Conservation (phyloP, 805 yeast species). For the Lachancea waltii region DNA sequence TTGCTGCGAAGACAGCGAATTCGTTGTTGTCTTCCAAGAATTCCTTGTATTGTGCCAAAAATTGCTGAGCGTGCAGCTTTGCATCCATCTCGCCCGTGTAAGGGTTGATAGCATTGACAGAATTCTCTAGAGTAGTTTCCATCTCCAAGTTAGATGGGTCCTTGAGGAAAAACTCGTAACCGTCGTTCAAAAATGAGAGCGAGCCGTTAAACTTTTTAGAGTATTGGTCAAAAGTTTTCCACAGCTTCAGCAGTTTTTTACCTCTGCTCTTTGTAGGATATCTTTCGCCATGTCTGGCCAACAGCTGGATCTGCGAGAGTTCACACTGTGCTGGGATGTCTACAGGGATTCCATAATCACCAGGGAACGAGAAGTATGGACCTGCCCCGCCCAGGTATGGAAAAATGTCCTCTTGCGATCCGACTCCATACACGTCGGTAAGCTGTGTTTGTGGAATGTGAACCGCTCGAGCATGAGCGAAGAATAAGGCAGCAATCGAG, state of each 20-base stretch:
- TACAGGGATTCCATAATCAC: conserved; percentile 49
- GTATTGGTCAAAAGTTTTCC: conserved; percentile 16
- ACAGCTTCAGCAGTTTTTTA: conserved; percentile 31
- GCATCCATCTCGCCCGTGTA: conserved; percentile 45
- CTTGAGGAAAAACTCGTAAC: conserved; percentile 42
- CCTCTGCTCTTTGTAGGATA: conserved; percentile 47
- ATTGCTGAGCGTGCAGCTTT: conserved; percentile 39
- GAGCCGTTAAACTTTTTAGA: conserved; percentile 42
- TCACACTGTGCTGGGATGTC: conserved; percentile 43
- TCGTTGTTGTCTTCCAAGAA: conserved; percentile 35
- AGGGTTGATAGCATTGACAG: conserved; percentile 24
- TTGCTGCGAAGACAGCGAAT: conserved; percentile 44
- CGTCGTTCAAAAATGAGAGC: conserved; percentile 46
- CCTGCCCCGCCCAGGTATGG: conserved; percentile 49
- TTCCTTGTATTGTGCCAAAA: conserved; percentile 38
- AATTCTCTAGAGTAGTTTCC: conserved; percentile 29
- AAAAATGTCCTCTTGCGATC: conserved; percentile 33
- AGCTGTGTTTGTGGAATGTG: conserved; percentile 1
- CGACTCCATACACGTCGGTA: conserved; percentile 5
- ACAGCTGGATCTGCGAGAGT: conserved; percentile 61
- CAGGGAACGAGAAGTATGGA: conserved; percentile 44
- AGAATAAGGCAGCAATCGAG: too few relatives aligned
- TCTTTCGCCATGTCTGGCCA: conserved; percentile 77
- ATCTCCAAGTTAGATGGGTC: conserved; percentile 38
- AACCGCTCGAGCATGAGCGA: too few relatives aligned